Evolutionary conservation across 805 yeast genomes (phyloP), one percentile per base, ranked within the genome.

Genomic region (Lipomyces starkeyi): DNA sequence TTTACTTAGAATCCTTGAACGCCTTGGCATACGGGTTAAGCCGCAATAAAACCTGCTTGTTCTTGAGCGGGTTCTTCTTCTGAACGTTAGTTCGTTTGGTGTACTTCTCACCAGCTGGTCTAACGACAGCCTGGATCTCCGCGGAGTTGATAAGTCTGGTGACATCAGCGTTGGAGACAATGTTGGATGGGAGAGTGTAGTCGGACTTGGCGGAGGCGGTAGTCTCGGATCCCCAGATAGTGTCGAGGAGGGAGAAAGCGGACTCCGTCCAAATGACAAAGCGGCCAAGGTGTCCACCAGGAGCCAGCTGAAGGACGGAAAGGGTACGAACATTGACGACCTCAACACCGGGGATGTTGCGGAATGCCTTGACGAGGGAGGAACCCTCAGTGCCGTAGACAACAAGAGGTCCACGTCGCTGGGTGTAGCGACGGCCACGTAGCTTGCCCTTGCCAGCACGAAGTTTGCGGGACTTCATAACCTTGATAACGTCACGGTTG

Each of bases 271-370:
- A 95, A 92, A 95, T 92, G 81, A 95, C 90, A 81, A 95, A 95
- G 89, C 99, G 93, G 87, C 99, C 99, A 80, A 95, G 87, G 88
- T 95, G 99, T 82, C 98, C 97, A 90, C 99, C 99, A 84, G 99
- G 99, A 79, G 99, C 99, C 81, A 95, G 91, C 88, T 94, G 98
- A 83, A 95, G 90, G 80, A 95, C 87, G 86, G 95, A 95, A 80
- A 95, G 88, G 81, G 93, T 86, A 79, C 90, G 86, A 79, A 95
- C 99, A 83, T 89, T 86, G 79, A 94, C 88, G 80, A 97, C 89
- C 88, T 95, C 99, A 77, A 95, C 98, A 91, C 99, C 99, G 85
- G 99, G 99, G 77, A 95, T 86, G 91, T 95, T 95, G 91, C 98
- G 93, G 89, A 95, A 92, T 74, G 99, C 99, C 88, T 92, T 91